phyloP scores from a whole-genome alignment of 441 rosid genomes.

The Corymbia citriodora region DNA sequence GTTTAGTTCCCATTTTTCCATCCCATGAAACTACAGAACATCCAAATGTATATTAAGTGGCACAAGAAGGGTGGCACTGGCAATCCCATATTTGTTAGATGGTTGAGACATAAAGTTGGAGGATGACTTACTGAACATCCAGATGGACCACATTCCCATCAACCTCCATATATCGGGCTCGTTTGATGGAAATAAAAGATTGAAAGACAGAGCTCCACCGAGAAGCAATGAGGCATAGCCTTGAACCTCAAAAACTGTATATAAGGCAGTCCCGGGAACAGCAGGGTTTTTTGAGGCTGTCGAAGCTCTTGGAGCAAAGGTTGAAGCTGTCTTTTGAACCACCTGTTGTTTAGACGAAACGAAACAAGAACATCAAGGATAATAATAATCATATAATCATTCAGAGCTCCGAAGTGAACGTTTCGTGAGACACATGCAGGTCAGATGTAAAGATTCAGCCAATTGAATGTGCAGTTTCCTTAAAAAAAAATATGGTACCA shows the following conservation, averaged over 20 bases:
- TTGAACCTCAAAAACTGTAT: constrained; percentile 89
- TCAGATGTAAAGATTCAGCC: background rate
- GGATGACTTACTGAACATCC: constrained; percentile 90
- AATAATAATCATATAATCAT: background rate
- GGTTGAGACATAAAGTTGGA: background rate
- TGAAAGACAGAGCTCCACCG: constrained; percentile 86
- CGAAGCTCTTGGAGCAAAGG: constrained; percentile 96
- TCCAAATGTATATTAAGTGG: background rate
- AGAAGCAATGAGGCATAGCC: constrained; percentile 68
- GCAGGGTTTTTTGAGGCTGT: constrained; percentile 90
- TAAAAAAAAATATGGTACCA: background rate
- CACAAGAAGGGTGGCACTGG: background rate
- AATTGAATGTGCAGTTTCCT: background rate
- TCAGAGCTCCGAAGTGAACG: background rate
- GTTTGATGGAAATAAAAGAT: constrained; percentile 78
- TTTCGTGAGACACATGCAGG: background rate
- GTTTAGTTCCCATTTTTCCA: background rate
- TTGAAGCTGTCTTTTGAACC: constrained; percentile 89
- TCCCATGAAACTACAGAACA: background rate
- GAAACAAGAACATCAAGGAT: background rate
- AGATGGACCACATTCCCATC: constrained; percentile 99
- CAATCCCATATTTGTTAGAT: background rate
- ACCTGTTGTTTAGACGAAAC: constrained; percentile 35
- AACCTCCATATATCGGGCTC: constrained; percentile 95
- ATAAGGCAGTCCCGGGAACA: constrained; percentile 77